Percentiles rank a stretch among this genome's conserved stretches.
Conservation (phyloP, 257 asterid genomes). For the Nicotiana tomentosiformis region DNA sequence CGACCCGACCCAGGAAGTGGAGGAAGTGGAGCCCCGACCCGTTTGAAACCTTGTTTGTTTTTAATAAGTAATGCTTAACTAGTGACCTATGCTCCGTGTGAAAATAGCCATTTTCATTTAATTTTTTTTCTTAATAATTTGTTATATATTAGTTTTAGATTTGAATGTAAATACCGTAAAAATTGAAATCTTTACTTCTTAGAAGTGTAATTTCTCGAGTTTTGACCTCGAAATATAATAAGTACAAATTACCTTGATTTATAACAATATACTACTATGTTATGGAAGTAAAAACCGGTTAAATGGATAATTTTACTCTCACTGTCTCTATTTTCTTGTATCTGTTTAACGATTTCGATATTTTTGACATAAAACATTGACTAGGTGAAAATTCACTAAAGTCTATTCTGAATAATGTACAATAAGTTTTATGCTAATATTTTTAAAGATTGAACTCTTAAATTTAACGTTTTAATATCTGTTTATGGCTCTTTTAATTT, state of each 20-base stretch:
- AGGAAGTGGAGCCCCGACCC: not conserved
- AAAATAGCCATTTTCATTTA: not conserved
- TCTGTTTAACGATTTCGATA: no score
- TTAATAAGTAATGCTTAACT: not conserved
- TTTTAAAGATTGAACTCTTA: no score
- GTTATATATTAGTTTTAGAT: not conserved
- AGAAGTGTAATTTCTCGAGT: not conserved
- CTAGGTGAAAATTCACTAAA: no score
- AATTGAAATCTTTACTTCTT: not conserved
- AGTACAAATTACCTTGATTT: not conserved
- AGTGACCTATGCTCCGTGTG: no score
- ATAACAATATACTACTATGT: not conserved
- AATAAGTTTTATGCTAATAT: no score
- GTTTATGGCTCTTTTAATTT: no score
- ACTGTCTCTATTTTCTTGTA: not conserved
- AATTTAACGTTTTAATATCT: no score
- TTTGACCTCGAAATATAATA: not conserved
- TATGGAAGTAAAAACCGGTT: not conserved
- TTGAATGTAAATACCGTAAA: not conserved
- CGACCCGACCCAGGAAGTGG: conserved; percentile 30
- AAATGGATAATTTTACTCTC: not conserved
- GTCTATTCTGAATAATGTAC: no score
- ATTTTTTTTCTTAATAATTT: not conserved
- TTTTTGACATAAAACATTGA: no score
- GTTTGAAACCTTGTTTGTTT: not conserved